Evolutionary conservation across 192 early-diverging fungal genomes (phyloP), one percentile per base, ranked within the genome.

Genomic region (Mycoemilia scoparia): DNA sequence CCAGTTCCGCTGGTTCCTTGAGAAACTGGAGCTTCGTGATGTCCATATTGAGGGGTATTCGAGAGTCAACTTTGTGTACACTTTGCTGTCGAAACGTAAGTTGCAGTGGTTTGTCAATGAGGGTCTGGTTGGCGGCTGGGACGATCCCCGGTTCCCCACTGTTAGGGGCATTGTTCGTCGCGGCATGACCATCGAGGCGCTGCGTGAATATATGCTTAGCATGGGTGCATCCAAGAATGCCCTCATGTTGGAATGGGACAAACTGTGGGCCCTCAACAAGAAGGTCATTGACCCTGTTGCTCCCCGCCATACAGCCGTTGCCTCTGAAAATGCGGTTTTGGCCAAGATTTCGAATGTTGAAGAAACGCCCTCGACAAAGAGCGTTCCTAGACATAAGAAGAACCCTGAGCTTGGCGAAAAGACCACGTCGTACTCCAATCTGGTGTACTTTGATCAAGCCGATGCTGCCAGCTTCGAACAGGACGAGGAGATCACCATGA

Each of bases 11-110:
- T 99, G 95, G 95, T 79, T 99, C 65, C 64, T 99, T 35, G 65
- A 85, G 11, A 68, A 77, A 17, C 70, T 93, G 22, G 70, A 70
- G 5, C 60, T 99, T 28, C 82, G 95, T 17, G 67, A 78, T 28
- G 88, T 95, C 11, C 72, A 78, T 42, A 81, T 99, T 39, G 87
- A 83, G 85, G 95, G 96, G 57, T 99, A 79, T 46, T 70, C 74
- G 51, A 77, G 91, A 18, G 58, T 99, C 38, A 95, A 84, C 69
- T 99, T 99, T 70, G 79, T 95, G 26, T 92, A 93, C 64, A 99
- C 95, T 13, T 66, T 99, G 19, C 61, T 99, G 34, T 95, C 89
- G 23, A 99, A 99, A 77, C 78, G 95, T 42, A 99, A 96, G 64
- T 67, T 99, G 24, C 82, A 84, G 44, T 87, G 81, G 87, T 88